Base-by-base conservation (phyloP, 2,329 filamentous ascomycete genomes). In the Fusarium incarnatum region DNA sequence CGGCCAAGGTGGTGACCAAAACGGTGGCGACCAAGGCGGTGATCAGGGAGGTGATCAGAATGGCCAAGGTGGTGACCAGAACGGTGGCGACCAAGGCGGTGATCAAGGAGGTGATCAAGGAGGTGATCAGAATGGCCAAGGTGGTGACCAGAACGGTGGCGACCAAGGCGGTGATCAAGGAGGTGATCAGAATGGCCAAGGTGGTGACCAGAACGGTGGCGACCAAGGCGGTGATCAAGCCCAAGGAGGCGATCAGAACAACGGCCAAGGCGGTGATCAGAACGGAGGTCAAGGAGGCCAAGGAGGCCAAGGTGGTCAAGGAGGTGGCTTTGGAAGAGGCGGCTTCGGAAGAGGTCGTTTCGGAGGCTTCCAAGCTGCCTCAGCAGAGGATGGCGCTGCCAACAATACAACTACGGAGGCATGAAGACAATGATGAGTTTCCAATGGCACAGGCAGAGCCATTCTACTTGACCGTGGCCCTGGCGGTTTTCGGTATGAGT, bases 381-480 rank as follows among this genome's bases (percentile, higher is more conserved):
- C 68, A 28, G 53, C 55, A 50, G 59, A 55, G 25, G 58, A 45
- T 52, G 65, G 52, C 18, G 46, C 70, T 56, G 55, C 62, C 42
- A 64, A 64, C 50, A 53, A 50, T 27, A 72, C 61, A n/a, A 44
- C 61, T 60, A 53, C 49, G 12, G 58, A 59, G n/a, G 64, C n/a
- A 44, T 70, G 27, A 63, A 55, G 68, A 65, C 62, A 58, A 57
- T 64, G 45, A 56, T 46, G 52, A 64, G 68, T 44, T 72, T 69
- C 30, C 68, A 64, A 78, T 59, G 77, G 75, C 48, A 80, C 73
- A 56, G 69, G 56, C 56, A 70, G 60, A 53, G 70, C 71, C 32
- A 71, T 60, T 46, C 83, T 83, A 56, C 78, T 90, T 61, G 86
- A 79, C 85, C 54, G 79, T 81, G 15, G 85, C 87, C 6, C 87